Conservation (phyloP, 2,329 filamentous ascomycete genomes). For the Daldinia sp. region DNA sequence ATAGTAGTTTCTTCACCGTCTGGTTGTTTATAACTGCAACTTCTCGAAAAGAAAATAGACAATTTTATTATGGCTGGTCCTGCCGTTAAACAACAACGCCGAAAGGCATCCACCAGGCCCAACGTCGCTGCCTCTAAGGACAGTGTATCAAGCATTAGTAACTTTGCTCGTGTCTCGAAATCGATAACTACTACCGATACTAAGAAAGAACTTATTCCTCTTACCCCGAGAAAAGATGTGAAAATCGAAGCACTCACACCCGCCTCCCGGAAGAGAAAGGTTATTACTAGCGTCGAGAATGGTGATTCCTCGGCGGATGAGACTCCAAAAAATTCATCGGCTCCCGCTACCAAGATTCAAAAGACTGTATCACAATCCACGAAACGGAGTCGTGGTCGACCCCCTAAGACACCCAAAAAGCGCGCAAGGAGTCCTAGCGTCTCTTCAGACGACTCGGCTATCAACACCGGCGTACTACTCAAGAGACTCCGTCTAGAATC, state of each 20-base stretch:
- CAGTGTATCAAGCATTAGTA: constrained; percentile 50
- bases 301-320: constrained; percentile 47
- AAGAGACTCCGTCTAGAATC: constrained; percentile 53
- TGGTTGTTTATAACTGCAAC: constrained; percentile 1
- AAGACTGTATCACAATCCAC: constrained; percentile 24
- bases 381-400: constrained; percentile 44
- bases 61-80: constrained; percentile 40
- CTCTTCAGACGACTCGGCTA: constrained; percentile 45
- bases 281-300: constrained; percentile 42
- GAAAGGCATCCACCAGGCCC: constrained; percentile 35
- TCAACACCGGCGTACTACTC: constrained; percentile 49
- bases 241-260: constrained; percentile 52
- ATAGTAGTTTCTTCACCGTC: constrained; percentile 3
- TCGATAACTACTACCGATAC: constrained; percentile 38
- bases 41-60: constrained; percentile 6
- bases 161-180: constrained; percentile 60
- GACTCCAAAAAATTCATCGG: constrained; percentile 32
- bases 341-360: constrained; percentile 23
- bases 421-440: constrained; percentile 45
- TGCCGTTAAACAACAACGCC: constrained; percentile 44
- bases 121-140: constrained; percentile 40
- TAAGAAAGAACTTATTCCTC: constrained; percentile 42
- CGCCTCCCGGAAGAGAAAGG: constrained; percentile 49
- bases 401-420: constrained; percentile 43
- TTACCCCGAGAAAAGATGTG: constrained; percentile 52